phyloP scores from a whole-genome alignment of 176 grass and related monocot species.

The Aegilops longissima region DNA sequence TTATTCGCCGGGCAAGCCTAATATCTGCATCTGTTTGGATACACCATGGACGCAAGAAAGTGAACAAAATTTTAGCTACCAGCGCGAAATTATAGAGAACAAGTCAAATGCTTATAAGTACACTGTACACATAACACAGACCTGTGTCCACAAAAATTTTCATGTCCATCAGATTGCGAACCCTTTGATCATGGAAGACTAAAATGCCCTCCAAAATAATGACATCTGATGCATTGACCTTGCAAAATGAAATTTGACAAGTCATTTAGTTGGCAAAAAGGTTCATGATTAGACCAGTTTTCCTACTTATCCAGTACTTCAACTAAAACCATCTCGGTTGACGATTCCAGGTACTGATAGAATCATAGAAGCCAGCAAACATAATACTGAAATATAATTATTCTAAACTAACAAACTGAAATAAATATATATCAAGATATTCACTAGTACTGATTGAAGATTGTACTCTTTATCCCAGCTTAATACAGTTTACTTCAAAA shows the following conservation, averaged over 20 bases:
- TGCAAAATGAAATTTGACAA: constrained; percentile 22
- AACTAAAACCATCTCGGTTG: not conserved
- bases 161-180: constrained; percentile 97
- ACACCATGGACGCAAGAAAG: constrained; percentile 29
- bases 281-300: not conserved
- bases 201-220: constrained; percentile 99
- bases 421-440: not conserved
- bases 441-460: not conserved
- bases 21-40: constrained; percentile 78
- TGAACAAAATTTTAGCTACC: constrained; percentile 30
- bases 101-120: not conserved
- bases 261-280: constrained; percentile 7
- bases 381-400: not conserved
- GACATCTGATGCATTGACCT: constrained; percentile 99
- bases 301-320: not conserved
- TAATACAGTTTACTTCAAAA: constrained; percentile 11
- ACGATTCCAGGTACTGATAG: not conserved
- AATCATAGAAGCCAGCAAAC: constrained; percentile 5
- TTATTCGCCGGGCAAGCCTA: constrained; percentile 96
- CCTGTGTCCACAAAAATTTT: constrained; percentile 99
- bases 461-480: not conserved
- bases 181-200: constrained; percentile 92
- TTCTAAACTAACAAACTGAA: not conserved
- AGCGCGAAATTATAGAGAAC: not conserved
- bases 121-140: not conserved